phyloP scores from a whole-genome alignment of 2,329 filamentous ascomycete species.

The Trichoderma harzianum region DNA sequence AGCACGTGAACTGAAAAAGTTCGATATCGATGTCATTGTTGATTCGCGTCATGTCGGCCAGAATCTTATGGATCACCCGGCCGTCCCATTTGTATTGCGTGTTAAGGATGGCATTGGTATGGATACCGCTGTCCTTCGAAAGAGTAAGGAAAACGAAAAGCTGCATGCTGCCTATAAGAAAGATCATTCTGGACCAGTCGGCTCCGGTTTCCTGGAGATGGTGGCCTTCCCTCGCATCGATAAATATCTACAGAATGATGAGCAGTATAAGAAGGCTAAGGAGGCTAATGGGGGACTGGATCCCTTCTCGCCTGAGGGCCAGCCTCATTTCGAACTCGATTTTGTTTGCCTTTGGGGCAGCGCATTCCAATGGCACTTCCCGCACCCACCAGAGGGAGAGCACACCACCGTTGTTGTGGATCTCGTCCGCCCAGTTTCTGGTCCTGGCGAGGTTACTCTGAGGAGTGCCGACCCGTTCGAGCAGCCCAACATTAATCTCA shows the following conservation, averaged over 20 bases:
- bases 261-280: slow-evolving; percentile 44
- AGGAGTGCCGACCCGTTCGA: slow-evolving; percentile 54
- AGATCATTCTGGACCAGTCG: slow-evolving; percentile 39
- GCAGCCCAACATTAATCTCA: slow-evolving; percentile 57
- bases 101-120: slow-evolving; percentile 40
- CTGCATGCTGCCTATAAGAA: slow-evolving; percentile 36
- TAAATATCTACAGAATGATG: slow-evolving; percentile 44
- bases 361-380: slow-evolving; percentile 48
- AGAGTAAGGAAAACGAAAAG: slow-evolving; percentile 32
- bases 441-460: slow-evolving; percentile 53
- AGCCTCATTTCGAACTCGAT: slow-evolving; percentile 61
- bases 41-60: slow-evolving; percentile 61
- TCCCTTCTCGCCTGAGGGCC: slow-evolving; percentile 53
- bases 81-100: slow-evolving; percentile 48
- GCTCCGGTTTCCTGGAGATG: slow-evolving; percentile 45
- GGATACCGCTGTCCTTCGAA: slow-evolving; percentile 40
- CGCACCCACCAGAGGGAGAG: slow-evolving; percentile 39
- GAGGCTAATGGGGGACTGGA: slow-evolving; percentile 43
- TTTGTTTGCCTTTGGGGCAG: slow-evolving; percentile 56
- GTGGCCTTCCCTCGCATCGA: slow-evolving; percentile 59
- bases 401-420: slow-evolving; percentile 56
- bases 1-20: slow-evolving; percentile 46
- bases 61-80: slow-evolving; percentile 61
- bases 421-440: slow-evolving; percentile 40
- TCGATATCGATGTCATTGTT: slow-evolving; percentile 50